Conservation (phyloP, 352 stramenopile species). For the Albugo laibachii region DNA sequence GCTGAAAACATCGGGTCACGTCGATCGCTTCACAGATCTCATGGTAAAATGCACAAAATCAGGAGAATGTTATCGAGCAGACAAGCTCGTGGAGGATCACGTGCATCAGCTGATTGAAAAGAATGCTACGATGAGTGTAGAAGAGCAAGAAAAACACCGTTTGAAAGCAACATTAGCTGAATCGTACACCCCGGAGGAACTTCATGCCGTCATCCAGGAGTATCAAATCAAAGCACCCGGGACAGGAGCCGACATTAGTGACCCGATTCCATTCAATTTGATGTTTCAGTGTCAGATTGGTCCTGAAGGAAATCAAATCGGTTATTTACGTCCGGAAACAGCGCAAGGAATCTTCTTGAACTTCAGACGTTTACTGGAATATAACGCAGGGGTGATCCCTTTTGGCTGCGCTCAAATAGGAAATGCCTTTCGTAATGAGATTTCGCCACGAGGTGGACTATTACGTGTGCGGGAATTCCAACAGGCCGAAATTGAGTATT, state of each 20-base stretch:
- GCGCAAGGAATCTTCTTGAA: slow-evolving; percentile 99
- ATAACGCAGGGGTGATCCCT: slow-evolving; percentile 88
- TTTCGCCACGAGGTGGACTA: slow-evolving; percentile 90
- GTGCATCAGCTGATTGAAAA: slow-evolving; percentile 93
- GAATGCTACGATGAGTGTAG: slow-evolving; percentile 44
- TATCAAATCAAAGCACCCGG: slow-evolving; percentile 89
- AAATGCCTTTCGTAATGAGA: slow-evolving; percentile 89
- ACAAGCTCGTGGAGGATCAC: slow-evolving; percentile 98
- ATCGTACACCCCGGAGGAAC: slow-evolving; percentile 93
- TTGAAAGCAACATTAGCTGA: slow-evolving; percentile 90
- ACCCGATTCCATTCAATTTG: slow-evolving; percentile 98
- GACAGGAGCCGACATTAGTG: slow-evolving; percentile 81
- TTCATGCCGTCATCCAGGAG: slow-evolving; percentile 86
- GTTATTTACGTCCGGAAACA: slow-evolving; percentile 97
- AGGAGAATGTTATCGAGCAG: slow-evolving; percentile 96
- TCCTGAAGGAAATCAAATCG: slow-evolving; percentile 89
- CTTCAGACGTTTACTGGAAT: slow-evolving; percentile 95
- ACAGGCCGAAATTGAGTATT: slow-evolving; percentile 99
- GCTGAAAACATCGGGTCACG: slow-evolving; percentile 96
- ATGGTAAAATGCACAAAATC: slow-evolving; percentile 98
- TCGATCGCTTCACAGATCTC: slow-evolving; percentile 98
- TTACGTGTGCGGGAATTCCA: slow-evolving; percentile 98
- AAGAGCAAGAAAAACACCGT: slow-evolving; percentile 87
- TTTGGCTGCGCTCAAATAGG: slow-evolving; percentile 77
- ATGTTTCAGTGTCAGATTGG: slow-evolving; percentile 99